Evolutionary conservation across 805 yeast species (phyloP), one percentile per base, ranked within the genome.

Genomic region (Sungouiozyma ichnusensis): DNA sequence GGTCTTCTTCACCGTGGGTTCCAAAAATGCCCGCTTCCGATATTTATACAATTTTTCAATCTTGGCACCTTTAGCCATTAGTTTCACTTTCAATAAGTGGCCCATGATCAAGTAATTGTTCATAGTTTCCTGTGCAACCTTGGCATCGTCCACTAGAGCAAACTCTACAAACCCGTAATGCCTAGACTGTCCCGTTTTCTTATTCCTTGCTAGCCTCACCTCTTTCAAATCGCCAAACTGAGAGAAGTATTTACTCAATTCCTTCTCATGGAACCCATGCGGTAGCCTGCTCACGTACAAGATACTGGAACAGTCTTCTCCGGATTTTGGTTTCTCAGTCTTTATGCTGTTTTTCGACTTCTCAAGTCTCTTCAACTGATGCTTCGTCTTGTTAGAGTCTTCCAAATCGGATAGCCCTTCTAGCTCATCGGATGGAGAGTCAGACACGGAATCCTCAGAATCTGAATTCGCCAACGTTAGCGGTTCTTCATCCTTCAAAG

Each of bases 121-220:
- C 98, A 92, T 92, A 37, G 97, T 80, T 50, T 92, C 97, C 47
- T 83, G 84, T 3, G 96, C 98, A 47, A 87, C 71, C 51, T 77
- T 73, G 36, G 97, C 97, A 43, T 83, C 94, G 38, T 79, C 85
- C 33, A 62, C 58, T 42, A 77, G 71, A 35, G 72, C 74, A 57
- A 90, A 92, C 64, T 92, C 96, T 37, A 92, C 68, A 62, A 85
- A 90, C 5, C 87, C 97, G 62, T 79, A 90, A 61, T 87, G 97
- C 66, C 86, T 88, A 14, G 95, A 79, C 42, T 79, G 77, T 37
- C 97, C 97, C 4, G 94, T 81, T 57, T 81, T 82, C 63, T 83
- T 87, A 68, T 85, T 90, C 59, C 97, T 77, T 36, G 95, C 85
- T 41, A 92, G 65, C 52, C 88, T 78, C 43, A 87, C 72, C 51